These are phyloP conservation scores for Rostrohypoxylon terebratum DNA, from an alignment of 495 filamentous ascomycete species.

Conservation along the genomic window DNA sequence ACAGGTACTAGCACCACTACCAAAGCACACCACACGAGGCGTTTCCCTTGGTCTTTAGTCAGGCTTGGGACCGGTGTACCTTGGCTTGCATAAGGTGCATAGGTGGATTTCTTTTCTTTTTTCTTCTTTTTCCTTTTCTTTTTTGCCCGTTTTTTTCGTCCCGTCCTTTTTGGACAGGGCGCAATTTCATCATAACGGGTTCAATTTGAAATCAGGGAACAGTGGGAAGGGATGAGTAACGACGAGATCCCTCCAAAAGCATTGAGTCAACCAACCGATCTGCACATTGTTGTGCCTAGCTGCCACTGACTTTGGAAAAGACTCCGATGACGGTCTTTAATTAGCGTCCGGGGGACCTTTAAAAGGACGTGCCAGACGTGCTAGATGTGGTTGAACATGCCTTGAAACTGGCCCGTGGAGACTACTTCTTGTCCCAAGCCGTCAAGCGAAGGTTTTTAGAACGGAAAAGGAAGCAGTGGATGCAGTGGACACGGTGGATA, in stretches of 20 bases:
- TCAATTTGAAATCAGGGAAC: constrained; percentile 41
- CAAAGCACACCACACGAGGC: constrained; percentile 29
- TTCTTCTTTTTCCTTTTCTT: constrained; percentile 11
- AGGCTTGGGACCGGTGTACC: constrained; percentile 32
- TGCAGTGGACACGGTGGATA: constrained; percentile 22
- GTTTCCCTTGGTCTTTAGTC: constrained; percentile 40
- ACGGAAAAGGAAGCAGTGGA: constrained; percentile 45
- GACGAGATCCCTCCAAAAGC: constrained; percentile 38
- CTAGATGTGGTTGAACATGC: too few species aligned
- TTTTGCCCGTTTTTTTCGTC: constrained; percentile 4
- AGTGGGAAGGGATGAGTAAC: constrained; percentile 44
- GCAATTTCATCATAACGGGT: constrained; percentile 30
- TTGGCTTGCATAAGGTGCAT: constrained; percentile 34
- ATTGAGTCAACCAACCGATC: constrained; percentile 36
- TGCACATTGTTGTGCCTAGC: constrained; percentile 32
- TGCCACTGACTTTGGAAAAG: constrained; percentile 44
- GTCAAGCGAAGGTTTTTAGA: constrained; percentile 28
- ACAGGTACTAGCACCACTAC: background rate
- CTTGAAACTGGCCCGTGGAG: constrained; percentile 22
- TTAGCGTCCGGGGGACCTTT: constrained; percentile 40
- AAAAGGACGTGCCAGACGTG: constrained; percentile 1
- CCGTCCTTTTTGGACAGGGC: constrained; percentile 7
- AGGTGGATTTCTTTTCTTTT: constrained; percentile 39
- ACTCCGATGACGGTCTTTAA: constrained; percentile 49
- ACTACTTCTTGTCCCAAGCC: constrained; percentile 19